Evolutionary conservation across 2,329 filamentous ascomycete species (phyloP), one percentile per base, ranked within the genome.

Genomic region (Colletotrichum sp.): DNA sequence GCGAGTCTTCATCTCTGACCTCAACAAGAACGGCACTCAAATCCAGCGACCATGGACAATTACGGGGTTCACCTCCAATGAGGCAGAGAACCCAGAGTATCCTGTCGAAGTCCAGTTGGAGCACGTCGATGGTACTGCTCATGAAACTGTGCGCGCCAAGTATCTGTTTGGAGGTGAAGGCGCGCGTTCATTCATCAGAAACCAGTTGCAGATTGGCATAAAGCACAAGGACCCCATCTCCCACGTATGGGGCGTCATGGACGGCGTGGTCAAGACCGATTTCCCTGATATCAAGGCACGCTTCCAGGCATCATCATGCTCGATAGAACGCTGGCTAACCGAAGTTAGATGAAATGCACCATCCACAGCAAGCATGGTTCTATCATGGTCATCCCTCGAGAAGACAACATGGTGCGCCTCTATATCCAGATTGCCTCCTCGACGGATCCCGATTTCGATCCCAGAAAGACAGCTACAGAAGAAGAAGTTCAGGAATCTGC

Each of bases 71-170:
- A 87, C 83, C 57, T 90, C 92, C 7, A 89, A 93, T 77, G 88
- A 91, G 79, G 86, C 88, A 57, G 82, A 81, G 6, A 87, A 92
- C 78, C 82, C 88, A 2, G 90, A 92, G 28, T 98, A 97, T 81
- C 96, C 96, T 1, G 94, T 98, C 2, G 90, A 95, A 78, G 95
- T 98, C 32, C 89, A 92, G 75, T 86, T 98, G 64, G 92, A 93
- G 81, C 94, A 96, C 80, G 89, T 96, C 16, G 94, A 98, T 80
- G 95, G 95, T 34, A 91, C 91, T 26, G 86, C 89, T 10, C 89
- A 88, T 49, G 94, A 98, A 85, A 96, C 87, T 0, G 84, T 95
- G 15, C 89, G 90, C 63, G 89, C 93, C 30, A 95, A 94, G 82
- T 94, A 95, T 77, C 85, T 95, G 6, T 93, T 95, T 77, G 90